These are phyloP conservation scores for Gnomoniopsis sp. DNA, from an alignment of 2,329 filamentous ascomycete species.

Conservation along the genomic window DNA sequence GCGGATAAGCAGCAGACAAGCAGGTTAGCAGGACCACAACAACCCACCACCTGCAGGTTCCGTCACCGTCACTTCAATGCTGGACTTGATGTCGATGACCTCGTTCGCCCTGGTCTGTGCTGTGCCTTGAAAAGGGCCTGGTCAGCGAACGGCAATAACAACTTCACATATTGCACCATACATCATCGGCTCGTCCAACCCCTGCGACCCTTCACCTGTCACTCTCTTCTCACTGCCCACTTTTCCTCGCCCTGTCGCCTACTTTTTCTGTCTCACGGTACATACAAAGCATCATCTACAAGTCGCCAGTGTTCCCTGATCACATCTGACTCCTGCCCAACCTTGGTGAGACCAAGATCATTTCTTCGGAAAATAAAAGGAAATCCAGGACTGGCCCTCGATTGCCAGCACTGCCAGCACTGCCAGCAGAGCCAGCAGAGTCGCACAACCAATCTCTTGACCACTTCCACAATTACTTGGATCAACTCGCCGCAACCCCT, in stretches of 20 bases:
- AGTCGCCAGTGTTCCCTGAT: background rate
- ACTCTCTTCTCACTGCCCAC: background rate
- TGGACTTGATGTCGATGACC: background rate
- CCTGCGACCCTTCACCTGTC: background rate
- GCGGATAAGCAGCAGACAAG: background rate
- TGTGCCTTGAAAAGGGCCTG: constrained; percentile 9
- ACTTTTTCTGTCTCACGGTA: background rate
- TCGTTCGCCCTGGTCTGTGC: background rate
- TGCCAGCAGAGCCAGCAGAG: too few relatives aligned
- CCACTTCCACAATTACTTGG: too few relatives aligned
- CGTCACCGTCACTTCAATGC: background rate
- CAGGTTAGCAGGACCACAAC: background rate
- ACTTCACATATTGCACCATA: constrained; percentile 14
- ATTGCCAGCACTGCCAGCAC: too few relatives aligned
- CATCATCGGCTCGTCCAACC: constrained; percentile 12
- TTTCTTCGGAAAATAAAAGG: background rate
- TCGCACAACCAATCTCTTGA: too few relatives aligned
- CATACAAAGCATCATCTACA: background rate
- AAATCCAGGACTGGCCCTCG: too few relatives aligned
- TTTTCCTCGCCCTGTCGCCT: background rate
- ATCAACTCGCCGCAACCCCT: too few relatives aligned
- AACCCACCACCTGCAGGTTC: background rate
- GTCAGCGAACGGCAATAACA: constrained; percentile 13
- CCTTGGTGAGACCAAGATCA: background rate
- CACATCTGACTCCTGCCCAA: background rate